Base-by-base conservation (phyloP, 2,329 filamentous ascomycete genomes). In the Trichophyton schoenleinii region DNA sequence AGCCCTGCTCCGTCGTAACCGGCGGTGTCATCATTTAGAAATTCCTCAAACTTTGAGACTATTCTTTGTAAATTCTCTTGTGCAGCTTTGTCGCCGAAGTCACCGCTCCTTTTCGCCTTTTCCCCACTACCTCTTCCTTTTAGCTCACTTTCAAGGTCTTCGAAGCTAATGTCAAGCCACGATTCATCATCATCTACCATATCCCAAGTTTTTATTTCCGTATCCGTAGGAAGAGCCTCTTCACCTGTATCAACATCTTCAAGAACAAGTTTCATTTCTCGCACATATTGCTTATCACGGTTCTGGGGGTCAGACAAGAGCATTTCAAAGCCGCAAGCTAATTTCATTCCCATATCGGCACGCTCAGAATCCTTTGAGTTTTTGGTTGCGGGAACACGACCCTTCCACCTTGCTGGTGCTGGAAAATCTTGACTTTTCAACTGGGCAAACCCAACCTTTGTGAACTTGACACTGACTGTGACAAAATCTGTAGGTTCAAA, bases 91-190 rank as follows among this genome's bases (percentile, higher is more conserved):
- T 77, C 74, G n/a, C 77, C 78, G 66, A 80, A 80, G 7, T 68
- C 69, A 0, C 73, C 74, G 11, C 60, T 57, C 28, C 68, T 66
- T 11, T 60, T 58, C 5, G 55, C 57, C 22, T 57, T 64, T 3
- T 65, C 67, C 11, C 59, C 64, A 52, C 69, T 64, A 15, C 62
- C 67, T 55, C 75, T 78, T 0, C 82, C 83, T 60, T 79, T 77
- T 1, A 99, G 76, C 70, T 96, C 91, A 31, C 81, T 80, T 68
- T 96, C 91, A 61, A 99, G 90, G 64, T 96, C 91, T 18, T 87
- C 82, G 66, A 90, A 96, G 69, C 91, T 86, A 62, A 99, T 95
- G 67, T 97, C 86, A 65, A 99, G 79, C 94, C 94, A 99, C 22
- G 83, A 81, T 68, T 97, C 94, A 67, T 91, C 84, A 63, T 97